A percentile compares a stretch with the other conserved stretches of the same genome.
phyloP scores from a whole-genome alignment of 1,284 basidiomycete species.

The Leccinum fallax region DNA sequence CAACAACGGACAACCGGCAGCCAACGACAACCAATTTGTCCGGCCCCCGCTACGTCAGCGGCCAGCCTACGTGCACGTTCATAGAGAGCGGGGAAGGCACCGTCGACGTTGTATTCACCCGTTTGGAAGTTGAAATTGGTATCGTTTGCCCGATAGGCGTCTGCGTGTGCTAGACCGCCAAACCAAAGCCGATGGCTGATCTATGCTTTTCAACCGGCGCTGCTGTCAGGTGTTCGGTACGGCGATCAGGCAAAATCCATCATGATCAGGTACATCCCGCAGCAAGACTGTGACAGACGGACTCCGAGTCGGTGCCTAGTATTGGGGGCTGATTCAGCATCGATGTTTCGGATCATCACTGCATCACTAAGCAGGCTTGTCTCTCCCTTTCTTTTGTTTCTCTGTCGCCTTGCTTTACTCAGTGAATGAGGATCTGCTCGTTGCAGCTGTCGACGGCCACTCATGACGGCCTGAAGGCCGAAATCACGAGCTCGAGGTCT shows the following conservation, averaged over 20 bases:
- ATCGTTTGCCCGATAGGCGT: background rate
- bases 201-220: background rate
- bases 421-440: background rate
- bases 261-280: background rate
- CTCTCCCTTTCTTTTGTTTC: background rate
- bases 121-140: background rate
- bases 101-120: background rate
- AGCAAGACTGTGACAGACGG: background rate
- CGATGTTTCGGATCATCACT: background rate
- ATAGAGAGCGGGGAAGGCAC: background rate
- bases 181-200: background rate
- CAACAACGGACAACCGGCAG: background rate
- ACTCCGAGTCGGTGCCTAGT: background rate
- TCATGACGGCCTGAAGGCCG: background rate
- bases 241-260: background rate
- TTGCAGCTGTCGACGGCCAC: background rate
- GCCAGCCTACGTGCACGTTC: background rate
- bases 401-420: background rate
- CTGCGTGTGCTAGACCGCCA: background rate
- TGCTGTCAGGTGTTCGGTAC: background rate
- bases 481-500: background rate
- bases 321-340: background rate
- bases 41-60: background rate
- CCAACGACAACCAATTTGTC: background rate
- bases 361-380: background rate